Base-by-base conservation (phyloP, 192 early-diverging fungal species). In the Powellomyces hirtus region DNA sequence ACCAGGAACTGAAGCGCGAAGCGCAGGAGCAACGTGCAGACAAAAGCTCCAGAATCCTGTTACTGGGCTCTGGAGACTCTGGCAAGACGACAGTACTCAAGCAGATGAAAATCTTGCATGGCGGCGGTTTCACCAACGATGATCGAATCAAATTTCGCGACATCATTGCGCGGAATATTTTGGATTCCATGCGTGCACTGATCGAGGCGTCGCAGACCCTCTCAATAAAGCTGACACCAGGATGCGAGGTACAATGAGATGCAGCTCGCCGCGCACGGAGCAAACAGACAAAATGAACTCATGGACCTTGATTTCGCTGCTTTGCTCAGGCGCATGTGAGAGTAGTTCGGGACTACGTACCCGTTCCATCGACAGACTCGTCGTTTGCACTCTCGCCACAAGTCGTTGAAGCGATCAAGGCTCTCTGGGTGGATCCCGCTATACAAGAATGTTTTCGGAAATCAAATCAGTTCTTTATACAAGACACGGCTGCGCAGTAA, bases 61-160 rank as follows among this genome's bases (percentile, higher is more conserved):
- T 82, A 5, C 75, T 82, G 35, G 81, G 81, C 16, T 66, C 74
- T 20, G 74, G 71, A 16, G 81, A 83, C 59, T 76, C 76, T 18
- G 81, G 81, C 45, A 83, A 83, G 69, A 72, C 81, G 2, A 83
- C 81, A 1, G 69, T 83, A 11, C 59, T 83, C 38, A 83, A 83
- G 74, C 78, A 80, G 52, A 60, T 83, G 35, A 75, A 76, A 36
- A 76, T 83, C 29, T 33, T 83, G 24, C 73, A 80, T 52, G 78
- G 78, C 22, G 61, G 50, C 27, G 78, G 78, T 1, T 80, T 81
- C 53, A 36, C 70, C 13, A 53, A 73, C 34, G 56, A 53, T 27
- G 81, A 83, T 30, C 62, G 69, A 1, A 13, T 14, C 2, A 45
- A 7, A n/a, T 79, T 59, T 44, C 18, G 56, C 11, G 22, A 34